Evolutionary conservation across 805 yeast species (phyloP).

Genomic region (Candida saitoana): DNA sequence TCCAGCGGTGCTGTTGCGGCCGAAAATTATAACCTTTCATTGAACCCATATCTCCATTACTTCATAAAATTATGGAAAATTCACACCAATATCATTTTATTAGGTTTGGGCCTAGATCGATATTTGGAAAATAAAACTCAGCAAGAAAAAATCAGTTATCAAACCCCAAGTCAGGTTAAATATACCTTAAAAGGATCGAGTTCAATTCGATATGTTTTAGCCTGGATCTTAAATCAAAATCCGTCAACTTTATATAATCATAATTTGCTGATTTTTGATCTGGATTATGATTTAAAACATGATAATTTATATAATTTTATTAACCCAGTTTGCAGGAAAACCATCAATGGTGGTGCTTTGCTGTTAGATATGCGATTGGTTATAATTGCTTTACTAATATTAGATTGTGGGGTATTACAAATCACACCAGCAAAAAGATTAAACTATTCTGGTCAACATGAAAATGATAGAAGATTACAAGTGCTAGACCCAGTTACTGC

Average conservation of each 20-base stretch:
- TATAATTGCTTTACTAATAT: constrained; percentile 46
- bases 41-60: constrained; percentile 60
- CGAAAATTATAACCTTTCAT: constrained; percentile 32
- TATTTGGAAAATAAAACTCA: constrained; percentile 27
- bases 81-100: constrained; percentile 53
- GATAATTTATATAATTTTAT: constrained; percentile 57
- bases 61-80: constrained; percentile 64
- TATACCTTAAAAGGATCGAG: constrained; percentile 54
- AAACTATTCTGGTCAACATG: constrained; percentile 11
- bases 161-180: constrained; percentile 31
- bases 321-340: constrained; percentile 63
- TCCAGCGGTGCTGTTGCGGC: neutral
- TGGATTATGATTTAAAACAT: constrained; percentile 45
- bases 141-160: constrained; percentile 18
- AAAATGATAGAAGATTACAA: constrained; percentile 14
- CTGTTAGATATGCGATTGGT: constrained; percentile 55
- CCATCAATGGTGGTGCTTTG: constrained; percentile 54
- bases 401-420: constrained; percentile 19
- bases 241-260: constrained; percentile 15
- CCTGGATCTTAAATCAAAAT: constrained; percentile 49
- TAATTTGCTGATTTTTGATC: constrained; percentile 4
- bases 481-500: constrained; percentile 28
- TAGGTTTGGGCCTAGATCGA: constrained; percentile 54
- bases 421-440: neutral
- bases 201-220: constrained; percentile 58